These are phyloP conservation scores for Ascochyta fabae DNA, from an alignment of 2,329 filamentous ascomycete species.

Conservation along the genomic window DNA sequence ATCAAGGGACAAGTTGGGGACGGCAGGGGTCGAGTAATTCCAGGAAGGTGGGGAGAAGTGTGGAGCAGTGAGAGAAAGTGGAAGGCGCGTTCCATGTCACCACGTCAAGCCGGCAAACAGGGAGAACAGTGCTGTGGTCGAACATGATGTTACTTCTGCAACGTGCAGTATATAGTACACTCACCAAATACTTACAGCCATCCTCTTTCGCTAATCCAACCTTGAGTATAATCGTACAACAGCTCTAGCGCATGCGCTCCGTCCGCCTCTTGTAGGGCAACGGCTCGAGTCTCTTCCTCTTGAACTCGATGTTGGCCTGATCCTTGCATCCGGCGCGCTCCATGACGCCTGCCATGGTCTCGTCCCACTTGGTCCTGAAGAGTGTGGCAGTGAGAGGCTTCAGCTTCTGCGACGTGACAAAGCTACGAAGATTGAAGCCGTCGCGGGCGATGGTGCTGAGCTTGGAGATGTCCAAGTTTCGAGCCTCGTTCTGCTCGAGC, in stretches of 20 bases:
- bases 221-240: neutral
- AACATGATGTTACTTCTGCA: conserved; percentile 14
- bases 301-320: conserved; percentile 78
- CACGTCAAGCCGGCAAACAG: neutral
- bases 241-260: conserved; percentile 52
- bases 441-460: conserved; percentile 77
- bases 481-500: conserved; percentile 74
- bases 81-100: conserved; percentile 8
- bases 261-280: conserved; percentile 68
- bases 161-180: conserved; percentile 28
- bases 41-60: conserved; percentile 6
- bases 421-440: conserved; percentile 75
- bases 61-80: conserved; percentile 2
- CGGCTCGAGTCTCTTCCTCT: conserved; percentile 75
- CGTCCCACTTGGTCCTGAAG: conserved; percentile 91
- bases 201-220: conserved; percentile 8
- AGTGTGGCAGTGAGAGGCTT: conserved; percentile 81
- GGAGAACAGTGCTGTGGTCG: neutral
- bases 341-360: conserved; percentile 88
- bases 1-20: neutral
- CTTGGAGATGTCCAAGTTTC: conserved; percentile 55
- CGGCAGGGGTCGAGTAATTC: neutral
- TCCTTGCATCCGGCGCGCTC: conserved; percentile 75
- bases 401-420: conserved; percentile 72
- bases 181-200: conserved; percentile 24